A percentile compares a stretch with the other conserved stretches of the same genome.
These are phyloP conservation scores for Graphium sp. DNA, from an alignment of 2,329 filamentous ascomycete species.

Conservation along the genomic window DNA sequence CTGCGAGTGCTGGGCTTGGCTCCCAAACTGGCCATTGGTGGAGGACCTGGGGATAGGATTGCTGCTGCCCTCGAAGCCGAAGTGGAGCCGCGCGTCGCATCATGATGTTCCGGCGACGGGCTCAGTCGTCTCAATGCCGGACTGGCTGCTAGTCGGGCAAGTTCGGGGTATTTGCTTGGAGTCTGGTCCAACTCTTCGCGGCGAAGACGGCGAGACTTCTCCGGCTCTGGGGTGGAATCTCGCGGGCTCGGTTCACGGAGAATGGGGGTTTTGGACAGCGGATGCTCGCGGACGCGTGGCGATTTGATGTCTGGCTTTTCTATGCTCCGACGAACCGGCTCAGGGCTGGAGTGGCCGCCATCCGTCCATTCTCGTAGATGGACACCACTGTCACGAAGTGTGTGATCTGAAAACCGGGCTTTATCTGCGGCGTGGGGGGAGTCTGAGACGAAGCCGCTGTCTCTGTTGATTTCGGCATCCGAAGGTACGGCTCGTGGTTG, in stretches of 20 bases:
- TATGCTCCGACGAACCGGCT: no score
- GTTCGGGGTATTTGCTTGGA: slow-evolving; percentile 11
- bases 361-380: slow-evolving; percentile 32
- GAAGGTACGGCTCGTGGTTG: slow-evolving; percentile 1
- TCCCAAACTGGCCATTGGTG: no score
- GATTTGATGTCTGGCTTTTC: slow-evolving; percentile 10
- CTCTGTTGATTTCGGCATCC: slow-evolving; percentile 22
- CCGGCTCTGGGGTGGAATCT: slow-evolving; percentile 23
- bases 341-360: slow-evolving; percentile 8
- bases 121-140: no score
- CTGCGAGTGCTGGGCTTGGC: slow-evolving; percentile 14
- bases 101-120: no score
- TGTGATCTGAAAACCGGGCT: slow-evolving; percentile 15
- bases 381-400: slow-evolving; percentile 37
- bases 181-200: slow-evolving; percentile 8
- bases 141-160: slow-evolving; percentile 13
- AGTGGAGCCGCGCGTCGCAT: neutral
- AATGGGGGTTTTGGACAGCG: slow-evolving; percentile 18
- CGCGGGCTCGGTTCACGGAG: slow-evolving; percentile 20
- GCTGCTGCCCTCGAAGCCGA: neutral
- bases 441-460: slow-evolving; percentile 29
- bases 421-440: slow-evolving; percentile 22
- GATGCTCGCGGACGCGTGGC: slow-evolving; percentile 9
- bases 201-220: slow-evolving; percentile 17
- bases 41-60: neutral